These are phyloP conservation scores for Ambrosia trifida DNA, from an alignment of 129 eudicot genomes.

Conservation along the genomic window DNA sequence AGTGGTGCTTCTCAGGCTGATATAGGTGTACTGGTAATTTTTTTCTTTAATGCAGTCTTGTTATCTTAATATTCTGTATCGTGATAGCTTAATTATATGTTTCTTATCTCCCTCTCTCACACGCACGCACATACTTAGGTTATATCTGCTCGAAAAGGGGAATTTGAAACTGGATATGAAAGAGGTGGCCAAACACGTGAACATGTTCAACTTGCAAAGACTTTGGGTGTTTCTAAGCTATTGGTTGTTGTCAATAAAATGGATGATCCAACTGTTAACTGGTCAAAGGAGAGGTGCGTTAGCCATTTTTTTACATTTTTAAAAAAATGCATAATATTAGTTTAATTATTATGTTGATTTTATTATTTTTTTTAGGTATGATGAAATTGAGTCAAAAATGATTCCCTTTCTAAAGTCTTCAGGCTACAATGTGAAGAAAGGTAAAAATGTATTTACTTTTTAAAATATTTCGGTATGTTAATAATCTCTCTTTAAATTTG, in stretches of 20 bases:
- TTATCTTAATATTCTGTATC: neutral
- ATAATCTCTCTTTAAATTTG: neutral
- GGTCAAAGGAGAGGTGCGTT: slow-evolving; percentile 79
- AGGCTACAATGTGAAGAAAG: slow-evolving; percentile 93
- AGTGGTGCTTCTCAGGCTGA: slow-evolving; percentile 97
- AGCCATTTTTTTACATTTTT: neutral
- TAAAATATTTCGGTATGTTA: neutral
- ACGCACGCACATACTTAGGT: slow-evolving; percentile 41
- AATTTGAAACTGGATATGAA: slow-evolving; percentile 96
- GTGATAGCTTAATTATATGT: neutral
- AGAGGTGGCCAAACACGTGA: slow-evolving; percentile 98
- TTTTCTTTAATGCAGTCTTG: neutral
- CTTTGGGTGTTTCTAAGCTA: slow-evolving; percentile 80
- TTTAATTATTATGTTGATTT: neutral
- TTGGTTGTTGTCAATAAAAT: slow-evolving; percentile 92
- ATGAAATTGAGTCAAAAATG: slow-evolving; percentile 84
- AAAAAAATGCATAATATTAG: neutral
- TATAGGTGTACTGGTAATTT: slow-evolving; percentile 78
- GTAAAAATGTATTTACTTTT: slow-evolving; percentile 29
- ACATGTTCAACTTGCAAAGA: slow-evolving; percentile 94
- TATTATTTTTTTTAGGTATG: slow-evolving; percentile 49
- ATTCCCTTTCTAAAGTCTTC: slow-evolving; percentile 64
- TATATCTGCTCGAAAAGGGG: slow-evolving; percentile 96
- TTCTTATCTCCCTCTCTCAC: neutral
- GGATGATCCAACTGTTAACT: slow-evolving; percentile 89